These are phyloP conservation scores for Parmales sp. DNA, from an alignment of 108 stramenopile genomes.

Conservation along the genomic window DNA sequence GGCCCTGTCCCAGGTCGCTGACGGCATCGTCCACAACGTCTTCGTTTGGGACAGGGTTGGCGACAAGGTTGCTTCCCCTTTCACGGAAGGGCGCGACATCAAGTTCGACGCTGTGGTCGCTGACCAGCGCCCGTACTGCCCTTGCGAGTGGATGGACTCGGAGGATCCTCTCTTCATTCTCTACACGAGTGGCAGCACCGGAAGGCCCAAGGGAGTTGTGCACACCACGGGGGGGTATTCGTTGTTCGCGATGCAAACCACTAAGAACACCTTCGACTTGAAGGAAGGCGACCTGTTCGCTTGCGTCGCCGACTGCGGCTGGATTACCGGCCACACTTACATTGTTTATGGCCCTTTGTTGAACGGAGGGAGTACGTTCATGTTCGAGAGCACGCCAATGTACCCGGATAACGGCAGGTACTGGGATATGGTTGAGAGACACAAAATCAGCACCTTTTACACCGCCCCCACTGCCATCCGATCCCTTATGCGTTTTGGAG, in stretches of 20 bases:
- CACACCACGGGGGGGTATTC: conserved; percentile 74
- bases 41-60: conserved; percentile 76
- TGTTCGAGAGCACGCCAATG: conserved; percentile 71
- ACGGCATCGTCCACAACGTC: conserved; percentile 59
- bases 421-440: conserved; percentile 61
- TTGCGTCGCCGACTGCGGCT: conserved; percentile 88
- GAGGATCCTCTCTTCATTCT: conserved; percentile 73
- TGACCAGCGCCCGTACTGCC: conserved; percentile 79
- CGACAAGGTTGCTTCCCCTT: conserved; percentile 21
- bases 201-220: conserved; percentile 68
- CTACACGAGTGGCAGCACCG: conserved; percentile 73
- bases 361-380: conserved; percentile 59
- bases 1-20: conserved; percentile 50
- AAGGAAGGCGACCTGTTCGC: conserved; percentile 56
- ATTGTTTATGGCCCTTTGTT: conserved; percentile 73
- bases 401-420: conserved; percentile 72
- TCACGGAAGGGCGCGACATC: conserved; percentile 14
- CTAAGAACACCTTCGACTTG: conserved; percentile 44
- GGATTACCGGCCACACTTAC: conserved; percentile 84
- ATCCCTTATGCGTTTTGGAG: conserved; percentile 65
- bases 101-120: conserved; percentile 8
- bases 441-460: conserved; percentile 65
- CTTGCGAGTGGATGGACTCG: conserved; percentile 85
- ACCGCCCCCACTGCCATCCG: conserved; percentile 83
- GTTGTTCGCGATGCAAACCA: conserved; percentile 53